Conservation (phyloP, 2,329 filamentous ascomycete genomes). For the Paecilomyces fulvus region DNA sequence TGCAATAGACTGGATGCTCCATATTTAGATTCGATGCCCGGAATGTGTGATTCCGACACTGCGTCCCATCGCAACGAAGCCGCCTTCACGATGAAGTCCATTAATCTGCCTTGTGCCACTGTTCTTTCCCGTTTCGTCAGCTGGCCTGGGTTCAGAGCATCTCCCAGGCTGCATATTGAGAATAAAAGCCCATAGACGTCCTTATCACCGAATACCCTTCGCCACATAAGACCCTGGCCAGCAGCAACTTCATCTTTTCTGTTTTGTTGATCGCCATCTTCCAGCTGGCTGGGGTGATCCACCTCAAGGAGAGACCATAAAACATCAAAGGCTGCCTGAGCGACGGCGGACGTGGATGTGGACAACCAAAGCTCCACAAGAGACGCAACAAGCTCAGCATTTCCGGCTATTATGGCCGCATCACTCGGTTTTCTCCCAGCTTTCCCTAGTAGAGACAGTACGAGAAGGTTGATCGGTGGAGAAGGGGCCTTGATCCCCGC, state of each 20-base stretch:
- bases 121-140: conserved; percentile 47
- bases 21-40: conserved; percentile 42
- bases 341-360: conserved; percentile 46
- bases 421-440: conserved; percentile 44
- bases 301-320: conserved; percentile 46
- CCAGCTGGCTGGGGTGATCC: conserved; percentile 31
- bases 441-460: conserved; percentile 49
- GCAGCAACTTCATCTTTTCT: conserved; percentile 12
- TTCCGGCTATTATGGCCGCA: conserved; percentile 50
- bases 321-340: conserved; percentile 45
- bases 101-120: conserved; percentile 51
- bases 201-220: conserved; percentile 52
- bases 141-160: conserved; percentile 23
- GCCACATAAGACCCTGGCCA: conserved; percentile 51
- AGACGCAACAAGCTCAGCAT: conserved; percentile 46
- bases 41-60: conserved; percentile 43
- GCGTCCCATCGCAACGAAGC: conserved; percentile 48
- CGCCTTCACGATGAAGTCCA: conserved; percentile 49
- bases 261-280: conserved; percentile 16
- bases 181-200: conserved; percentile 52
- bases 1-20: conserved; percentile 42
- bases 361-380: conserved; percentile 53
- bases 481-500: conserved; percentile 45
- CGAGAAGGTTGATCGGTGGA: conserved; percentile 48
- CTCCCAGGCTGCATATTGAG: conserved; percentile 42